Conservation (phyloP, 2,329 filamentous ascomycete genomes). For the Coniella lustricola region DNA sequence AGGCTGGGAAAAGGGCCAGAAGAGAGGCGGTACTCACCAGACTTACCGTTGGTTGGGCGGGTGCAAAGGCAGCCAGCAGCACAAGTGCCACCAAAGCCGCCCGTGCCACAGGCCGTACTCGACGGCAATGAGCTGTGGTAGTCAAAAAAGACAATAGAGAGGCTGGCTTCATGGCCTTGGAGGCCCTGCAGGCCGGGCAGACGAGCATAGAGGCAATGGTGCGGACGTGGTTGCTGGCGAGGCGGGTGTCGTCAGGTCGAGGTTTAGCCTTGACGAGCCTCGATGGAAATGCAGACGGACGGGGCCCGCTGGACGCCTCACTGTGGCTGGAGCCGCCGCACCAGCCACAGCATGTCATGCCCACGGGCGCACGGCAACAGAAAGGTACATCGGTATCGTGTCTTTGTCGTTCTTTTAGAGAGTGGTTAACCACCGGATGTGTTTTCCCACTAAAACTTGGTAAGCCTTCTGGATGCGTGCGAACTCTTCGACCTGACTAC, state of each 20-base stretch:
- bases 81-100: not conserved
- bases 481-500: too few relatives aligned
- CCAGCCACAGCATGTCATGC: not conserved
- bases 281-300: not conserved
- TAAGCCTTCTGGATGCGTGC: too few relatives aligned
- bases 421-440: too few relatives aligned
- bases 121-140: constrained; percentile 3
- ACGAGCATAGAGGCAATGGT: constrained; percentile 6
- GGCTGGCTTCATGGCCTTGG: constrained; percentile 5
- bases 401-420: too few relatives aligned
- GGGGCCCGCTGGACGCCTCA: not conserved
- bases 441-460: too few relatives aligned
- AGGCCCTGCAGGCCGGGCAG: constrained; percentile 10
- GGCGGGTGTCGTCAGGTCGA: constrained; percentile 8
- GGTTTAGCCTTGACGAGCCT: constrained; percentile 2
- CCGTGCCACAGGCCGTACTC: constrained; percentile 2
- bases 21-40: constrained; percentile 5
- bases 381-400: too few relatives aligned
- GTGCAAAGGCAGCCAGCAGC: constrained; percentile 5
- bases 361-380: too few relatives aligned
- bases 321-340: not conserved
- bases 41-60: constrained; percentile 4
- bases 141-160: constrained; percentile 1
- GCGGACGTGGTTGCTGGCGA: constrained; percentile 10
- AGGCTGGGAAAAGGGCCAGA: not conserved